Base-by-base conservation (phyloP, 2,329 filamentous ascomycete species). In the Purpureocillium takamizusanense region DNA sequence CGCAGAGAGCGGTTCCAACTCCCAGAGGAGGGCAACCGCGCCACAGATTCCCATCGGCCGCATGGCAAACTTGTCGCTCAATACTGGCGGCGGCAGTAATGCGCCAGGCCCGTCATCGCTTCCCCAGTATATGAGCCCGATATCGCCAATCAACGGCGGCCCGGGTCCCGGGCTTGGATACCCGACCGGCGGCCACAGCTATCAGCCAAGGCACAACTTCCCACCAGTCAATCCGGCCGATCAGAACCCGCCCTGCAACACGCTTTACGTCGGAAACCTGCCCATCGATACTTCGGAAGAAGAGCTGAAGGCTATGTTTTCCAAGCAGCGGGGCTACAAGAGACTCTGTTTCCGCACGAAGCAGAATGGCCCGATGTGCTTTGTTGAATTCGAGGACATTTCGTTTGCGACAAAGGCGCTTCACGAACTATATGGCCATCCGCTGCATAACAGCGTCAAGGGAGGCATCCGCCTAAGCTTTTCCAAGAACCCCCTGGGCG, bases 221-320 rank as follows among this genome's bases (percentile, higher is more conserved):
- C 90, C 90, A 12, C 83, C 89, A 0, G 85, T 86, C 43, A 97
- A 97, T 49, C 90, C 89, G 1, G 89, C 90, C 11, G 90, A 98
- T 54, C 86, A 95, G 61, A 95, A 97, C 51, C 90, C 90, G 1
- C 92, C 92, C 1, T 97, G 92, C 72, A 97, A 98, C 56, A 98
- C 92, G 1, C 72, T 98, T 7, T 97, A 98, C 54, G 90, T 98
- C 15, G 90, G 92, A n/a, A 97, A 98, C 53, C 68, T 98, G 32
- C 92, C 90, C 0, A 78, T 89, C 40, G 86, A 95, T 55, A 94
- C 89, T 0, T 90, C 86, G 0, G 92, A 98, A 54, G 90, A 97
- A 55, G 92, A 97, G 59, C 74, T 98, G 40, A 97, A 97, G 63
- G 78, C 83, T 16, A 75, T 95, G 54, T 98, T 98, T 56, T 88